phyloP scores from a whole-genome alignment of 2,329 filamentous ascomycete species.

The Pseudogymnoascus sp. region DNA sequence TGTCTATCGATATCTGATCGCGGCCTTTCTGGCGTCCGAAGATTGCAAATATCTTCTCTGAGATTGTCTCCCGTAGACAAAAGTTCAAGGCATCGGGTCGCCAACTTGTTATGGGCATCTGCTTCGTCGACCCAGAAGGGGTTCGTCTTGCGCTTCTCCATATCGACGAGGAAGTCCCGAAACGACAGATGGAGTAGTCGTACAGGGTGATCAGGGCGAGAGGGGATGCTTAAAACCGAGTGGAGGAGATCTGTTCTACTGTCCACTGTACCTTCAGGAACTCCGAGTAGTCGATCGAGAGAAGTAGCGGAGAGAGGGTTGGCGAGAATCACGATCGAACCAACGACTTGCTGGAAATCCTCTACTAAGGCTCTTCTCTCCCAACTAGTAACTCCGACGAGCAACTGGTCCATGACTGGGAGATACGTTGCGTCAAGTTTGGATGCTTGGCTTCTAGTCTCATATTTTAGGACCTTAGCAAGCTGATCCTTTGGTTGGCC shows the following conservation, averaged over 20 bases:
- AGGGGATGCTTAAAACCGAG: conserved; percentile 22
- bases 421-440: conserved; percentile 24
- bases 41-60: conserved; percentile 26
- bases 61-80: conserved; percentile 24
- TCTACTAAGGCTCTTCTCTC: conserved; percentile 11
- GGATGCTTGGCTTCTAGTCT: conserved; percentile 14
- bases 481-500: conserved; percentile 23
- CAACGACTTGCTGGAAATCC: conserved; percentile 12
- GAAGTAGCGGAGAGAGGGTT: conserved; percentile 18
- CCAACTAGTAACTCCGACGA: conserved; percentile 9
- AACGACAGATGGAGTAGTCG: conserved; percentile 25
- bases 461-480: conserved; percentile 20
- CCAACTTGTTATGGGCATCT: conserved; percentile 24
- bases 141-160: neutral
- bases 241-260: conserved; percentile 18
- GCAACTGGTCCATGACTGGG: conserved; percentile 18
- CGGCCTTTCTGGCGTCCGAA: conserved; percentile 18
- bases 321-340: conserved; percentile 15
- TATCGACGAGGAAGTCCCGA: conserved; percentile 24
- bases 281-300: conserved; percentile 18
- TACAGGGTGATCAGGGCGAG: conserved; percentile 16
- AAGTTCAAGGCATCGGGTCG: conserved; percentile 25
- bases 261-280: conserved; percentile 14
- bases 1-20: conserved; percentile 13
- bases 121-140: conserved; percentile 28